These are phyloP conservation scores for Colletotrichum euphorbiae DNA, from an alignment of 2,329 filamentous ascomycete species.

Conservation along the genomic window DNA sequence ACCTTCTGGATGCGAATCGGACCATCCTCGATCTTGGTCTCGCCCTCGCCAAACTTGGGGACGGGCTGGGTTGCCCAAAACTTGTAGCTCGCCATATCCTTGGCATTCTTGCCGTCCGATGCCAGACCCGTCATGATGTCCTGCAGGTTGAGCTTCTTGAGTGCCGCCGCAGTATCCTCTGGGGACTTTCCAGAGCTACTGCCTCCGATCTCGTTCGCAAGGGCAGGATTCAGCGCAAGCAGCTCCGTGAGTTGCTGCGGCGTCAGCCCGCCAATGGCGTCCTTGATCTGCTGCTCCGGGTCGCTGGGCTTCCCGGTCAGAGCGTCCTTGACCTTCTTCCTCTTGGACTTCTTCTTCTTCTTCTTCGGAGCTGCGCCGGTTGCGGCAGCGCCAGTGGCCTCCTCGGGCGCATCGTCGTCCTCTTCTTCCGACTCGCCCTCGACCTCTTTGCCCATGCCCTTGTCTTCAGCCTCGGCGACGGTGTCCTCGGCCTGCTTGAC, in stretches of 20 bases:
- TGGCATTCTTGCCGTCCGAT: slow-evolving; percentile 85
- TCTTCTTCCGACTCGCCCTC: slow-evolving; percentile 63
- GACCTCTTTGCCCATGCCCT: slow-evolving; percentile 56
- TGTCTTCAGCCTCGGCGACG: slow-evolving; percentile 48
- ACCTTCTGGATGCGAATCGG: slow-evolving; percentile 85
- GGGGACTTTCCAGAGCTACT: slow-evolving; percentile 51
- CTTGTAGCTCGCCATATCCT: slow-evolving; percentile 97
- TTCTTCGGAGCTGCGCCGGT: slow-evolving; percentile 48
- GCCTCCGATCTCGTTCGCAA: slow-evolving; percentile 68
- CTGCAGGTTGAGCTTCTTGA: slow-evolving; percentile 74
- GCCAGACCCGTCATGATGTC: slow-evolving; percentile 82
- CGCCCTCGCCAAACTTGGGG: slow-evolving; percentile 77
- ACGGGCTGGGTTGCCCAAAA: slow-evolving; percentile 99
- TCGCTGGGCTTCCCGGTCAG: slow-evolving; percentile 52
- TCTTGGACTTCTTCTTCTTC: slow-evolving; percentile 75
- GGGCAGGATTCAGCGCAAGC: slow-evolving; percentile 77
- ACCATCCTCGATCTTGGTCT: slow-evolving; percentile 75
- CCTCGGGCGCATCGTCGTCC: slow-evolving; percentile 54
- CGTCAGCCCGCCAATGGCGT: slow-evolving; percentile 65
- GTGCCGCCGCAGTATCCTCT: slow-evolving; percentile 61
- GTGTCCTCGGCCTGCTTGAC: slow-evolving; percentile 61
- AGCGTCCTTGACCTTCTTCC: slow-evolving; percentile 68
- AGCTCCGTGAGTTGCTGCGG: slow-evolving; percentile 72
- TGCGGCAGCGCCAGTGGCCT: slow-evolving; percentile 51
- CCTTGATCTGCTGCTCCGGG: slow-evolving; percentile 57